These are phyloP conservation scores for Diaporthe helianthi DNA, from an alignment of 2,329 filamentous ascomycete species.

Conservation along the genomic window DNA sequence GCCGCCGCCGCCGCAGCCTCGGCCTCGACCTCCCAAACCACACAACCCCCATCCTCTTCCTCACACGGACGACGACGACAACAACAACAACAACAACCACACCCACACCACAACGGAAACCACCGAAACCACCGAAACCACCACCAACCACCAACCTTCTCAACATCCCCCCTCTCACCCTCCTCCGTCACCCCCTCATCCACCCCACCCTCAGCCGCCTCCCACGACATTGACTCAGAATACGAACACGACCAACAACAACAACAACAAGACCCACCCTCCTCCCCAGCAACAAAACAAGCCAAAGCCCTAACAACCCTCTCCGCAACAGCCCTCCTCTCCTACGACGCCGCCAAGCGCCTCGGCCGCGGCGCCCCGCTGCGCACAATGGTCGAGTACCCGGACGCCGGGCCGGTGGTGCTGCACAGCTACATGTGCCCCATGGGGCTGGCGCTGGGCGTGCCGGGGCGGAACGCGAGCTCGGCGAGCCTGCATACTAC, in stretches of 20 bases:
- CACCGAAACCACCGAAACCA: not conserved
- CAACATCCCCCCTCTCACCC: slow-evolving; percentile 26
- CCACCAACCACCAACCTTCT: slow-evolving; percentile 12
- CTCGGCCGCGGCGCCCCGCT: slow-evolving; percentile 61
- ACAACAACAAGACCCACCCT: slow-evolving; percentile 27
- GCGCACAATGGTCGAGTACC: slow-evolving; percentile 66
- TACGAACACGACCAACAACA: not conserved
- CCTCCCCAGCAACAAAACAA: not conserved
- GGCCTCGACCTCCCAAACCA: not conserved
- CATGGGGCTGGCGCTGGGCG: slow-evolving; percentile 32
- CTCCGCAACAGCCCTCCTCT: slow-evolving; percentile 59
- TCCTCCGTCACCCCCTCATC: slow-evolving; percentile 25
- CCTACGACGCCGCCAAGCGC: slow-evolving; percentile 59
- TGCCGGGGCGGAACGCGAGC: not conserved
- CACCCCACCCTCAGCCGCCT: not conserved
- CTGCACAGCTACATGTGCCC: slow-evolving; percentile 39
- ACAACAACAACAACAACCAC: slow-evolving; percentile 44
- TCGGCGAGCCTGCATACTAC: slow-evolving; percentile 23
- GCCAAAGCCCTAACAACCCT: slow-evolving; percentile 59
- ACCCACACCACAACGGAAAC: slow-evolving; percentile 32
- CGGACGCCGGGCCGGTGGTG: slow-evolving; percentile 50
- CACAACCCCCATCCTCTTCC: slow-evolving; percentile 33
- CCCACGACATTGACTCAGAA: slow-evolving; percentile 20
- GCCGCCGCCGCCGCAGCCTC: slow-evolving; percentile 48
- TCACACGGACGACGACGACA: slow-evolving; percentile 48